Conservation (phyloP, 2,329 filamentous ascomycete genomes). For the Colletotrichum liaoningense region DNA sequence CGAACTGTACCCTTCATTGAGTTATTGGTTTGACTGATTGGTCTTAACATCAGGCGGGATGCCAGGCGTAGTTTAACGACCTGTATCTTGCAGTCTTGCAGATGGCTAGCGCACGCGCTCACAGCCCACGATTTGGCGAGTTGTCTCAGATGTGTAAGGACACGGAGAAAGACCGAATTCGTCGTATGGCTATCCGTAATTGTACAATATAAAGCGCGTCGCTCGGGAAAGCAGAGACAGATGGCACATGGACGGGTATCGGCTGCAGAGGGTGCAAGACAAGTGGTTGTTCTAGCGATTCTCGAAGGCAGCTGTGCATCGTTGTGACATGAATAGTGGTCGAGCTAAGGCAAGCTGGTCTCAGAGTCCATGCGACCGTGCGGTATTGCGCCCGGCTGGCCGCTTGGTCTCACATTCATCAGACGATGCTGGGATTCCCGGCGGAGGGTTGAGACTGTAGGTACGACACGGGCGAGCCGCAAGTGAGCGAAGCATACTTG, state of each 20-base stretch:
- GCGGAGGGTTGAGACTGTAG: conserved; percentile 18
- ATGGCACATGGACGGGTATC: not conserved
- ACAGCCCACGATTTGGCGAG: not conserved
- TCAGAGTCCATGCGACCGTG: conserved; percentile 23
- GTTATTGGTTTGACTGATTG: not conserved
- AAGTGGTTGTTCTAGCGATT: conserved; percentile 27
- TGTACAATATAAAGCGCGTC: not conserved
- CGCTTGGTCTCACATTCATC: conserved; percentile 15
- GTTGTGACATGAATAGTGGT: conserved; percentile 25
- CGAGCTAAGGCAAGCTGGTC: conserved; percentile 21
- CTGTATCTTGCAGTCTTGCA: conserved; percentile 9
- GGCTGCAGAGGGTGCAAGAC: conserved; percentile 3
- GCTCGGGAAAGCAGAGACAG: not conserved
- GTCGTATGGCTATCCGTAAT: not conserved
- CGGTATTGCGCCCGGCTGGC: not conserved
- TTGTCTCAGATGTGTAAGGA: conserved; percentile 5
- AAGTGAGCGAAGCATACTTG: not conserved
- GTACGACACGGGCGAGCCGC: conserved; percentile 5
- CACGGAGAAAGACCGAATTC: not conserved
- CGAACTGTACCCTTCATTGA: not conserved
- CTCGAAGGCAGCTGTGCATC: conserved; percentile 19
- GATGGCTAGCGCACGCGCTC: conserved; percentile 8
- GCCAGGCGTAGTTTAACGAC: not conserved
- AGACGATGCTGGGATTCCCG: conserved; percentile 10
- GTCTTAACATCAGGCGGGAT: not conserved